Base-by-base conservation (phyloP, 2,329 filamentous ascomycete genomes). In the Sclerotiophoma versabilis region DNA sequence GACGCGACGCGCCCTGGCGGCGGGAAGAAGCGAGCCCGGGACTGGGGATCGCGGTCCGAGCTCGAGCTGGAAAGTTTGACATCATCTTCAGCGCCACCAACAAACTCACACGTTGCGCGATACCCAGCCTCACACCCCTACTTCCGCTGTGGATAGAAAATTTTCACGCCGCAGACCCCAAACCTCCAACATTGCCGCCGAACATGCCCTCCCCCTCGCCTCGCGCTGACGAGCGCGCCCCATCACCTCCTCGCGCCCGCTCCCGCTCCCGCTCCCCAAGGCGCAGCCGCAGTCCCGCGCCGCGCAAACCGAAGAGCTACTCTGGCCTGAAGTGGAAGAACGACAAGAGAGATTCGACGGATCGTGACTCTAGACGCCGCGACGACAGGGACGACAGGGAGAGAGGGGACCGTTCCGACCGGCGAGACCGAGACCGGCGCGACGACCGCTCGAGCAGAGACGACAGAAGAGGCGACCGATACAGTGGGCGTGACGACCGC, bases 321-420 rank as follows among this genome's bases (percentile, higher is more conserved):
- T 80, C 82, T 4, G 83, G 84, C 9, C 84, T 87, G 62, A 81
- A 80, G 61, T 87, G 82, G 79, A 87, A 87, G 63, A 83, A 72
- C 52, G 58, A 65, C 38, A 64, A 63, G 20, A 54, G 56, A 19
- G 57, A 62, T 3, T 65, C 69, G 52, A 71, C 76, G 53, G 66
- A 68, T 50, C 71, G 76, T 54, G 56, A 63, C 43, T 55, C 66
- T 25, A 73, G 76, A 30, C 63, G 68, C 33, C 79, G 80, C 45
- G 77, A 80, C 57, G 59, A 62, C 15, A 36, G 63, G 22, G 51
- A 58, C 34, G 58, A 61, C 41, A 45, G 34, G 4, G 50, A 57
- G 9, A 46, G 58, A 25, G 58, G 60, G 27, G 53, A 54, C 32
- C 45, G 53, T 23, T 37, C 32, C 37, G 49, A 57, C 29, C 7